Evolutionary conservation across 176 grass and related monocot genomes (phyloP), one percentile per base, ranked within the genome.

Genomic region (Musa schizocarpa): DNA sequence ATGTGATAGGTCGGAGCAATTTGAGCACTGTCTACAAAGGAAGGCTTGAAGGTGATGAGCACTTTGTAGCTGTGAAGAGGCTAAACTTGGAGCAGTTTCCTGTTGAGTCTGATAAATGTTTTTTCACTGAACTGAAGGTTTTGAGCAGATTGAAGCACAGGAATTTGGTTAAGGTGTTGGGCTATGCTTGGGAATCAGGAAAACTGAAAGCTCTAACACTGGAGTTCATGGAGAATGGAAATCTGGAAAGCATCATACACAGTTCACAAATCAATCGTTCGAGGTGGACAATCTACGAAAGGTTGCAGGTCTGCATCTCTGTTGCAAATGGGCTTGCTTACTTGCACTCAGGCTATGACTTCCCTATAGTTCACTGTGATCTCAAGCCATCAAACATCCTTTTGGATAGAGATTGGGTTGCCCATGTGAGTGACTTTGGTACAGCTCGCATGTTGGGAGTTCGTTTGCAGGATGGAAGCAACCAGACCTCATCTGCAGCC

Each of bases 311-410:
- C 80, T 93, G 90, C 79, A 78, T 86, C 54, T 90, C 84, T 9
- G 86, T 87, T 75, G 90, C 94, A 22, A 81, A 93, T 20, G 95
- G 86, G 13, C 83, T 98, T 29, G 88, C 66, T 65, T 98, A 98
- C 72, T 80, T 98, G 73, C 95, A 98, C 83, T 84, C 71, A 6
- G 84, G 86, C 1, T 98, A 93, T 73, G 90, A 87, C 9, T 89
- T 87, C 69, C 94, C 88, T 50, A 76, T 98, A 55, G 82, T 93
- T 65, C 95, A 98, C 77, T 93, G 94, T 70, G 88, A 98, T 86
- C 79, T 98, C 67, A 98, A 98, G 78, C 95, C 95, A 17, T 93
- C 90, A 0, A 98, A 98, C 79, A 88, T 98, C 0, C 83, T 98
- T 17, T 79, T 98, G 3, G 90, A 93, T 78, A 11, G 9, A 43